Base-by-base conservation (phyloP, 2,329 filamentous ascomycete species). In the Lanzia echinophila region DNA sequence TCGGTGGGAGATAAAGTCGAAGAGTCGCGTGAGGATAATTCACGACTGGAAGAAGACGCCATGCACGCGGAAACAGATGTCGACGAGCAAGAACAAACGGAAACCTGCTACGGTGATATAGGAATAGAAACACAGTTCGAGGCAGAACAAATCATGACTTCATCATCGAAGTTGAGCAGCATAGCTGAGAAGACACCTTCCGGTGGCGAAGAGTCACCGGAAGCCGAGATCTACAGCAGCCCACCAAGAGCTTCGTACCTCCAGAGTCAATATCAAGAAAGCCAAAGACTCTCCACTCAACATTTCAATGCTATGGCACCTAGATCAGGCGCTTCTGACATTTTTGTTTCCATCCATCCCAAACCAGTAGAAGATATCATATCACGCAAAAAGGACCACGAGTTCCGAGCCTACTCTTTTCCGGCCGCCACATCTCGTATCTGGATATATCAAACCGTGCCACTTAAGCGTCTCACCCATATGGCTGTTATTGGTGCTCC, bases 401-500 rank as follows among this genome's bases (percentile, higher is more conserved):
- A 85, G 50, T 78, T 79, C 55, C 73, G 82, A 42, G 68, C 70
- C 15, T 84, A 79, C 69, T 75, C 72, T 47, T 74, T 86, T 20
- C 79, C 81, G 1, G 63, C 70, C 3, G 71, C 74, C 15, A 78
- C 84, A 5, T 71, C 68, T 17, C 79, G 83, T n/a, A 73, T 84
- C 60, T 87, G 83, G 83, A 71, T 86, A 15, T 82, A 83, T 59
- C 72, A 74, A 15, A 79, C 71, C 15, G 68, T 63, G 32, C 77
- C 73, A 1, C 63, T 67, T 10, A 72, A 68, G n/a, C 68, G 77
- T 53, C 66, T 86, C 8, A 75, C 71, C 50, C 84, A 84, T 62
- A 82, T 86, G 75, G 81, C 79, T 13, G 73, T 73, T 11, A 73
- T 84, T 15, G 72, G 77, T 0, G 65, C 70, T 0, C 70, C 74